These are phyloP conservation scores for Geopyxis carbonaria DNA, from an alignment of 495 filamentous ascomycete species.

Conservation along the genomic window DNA sequence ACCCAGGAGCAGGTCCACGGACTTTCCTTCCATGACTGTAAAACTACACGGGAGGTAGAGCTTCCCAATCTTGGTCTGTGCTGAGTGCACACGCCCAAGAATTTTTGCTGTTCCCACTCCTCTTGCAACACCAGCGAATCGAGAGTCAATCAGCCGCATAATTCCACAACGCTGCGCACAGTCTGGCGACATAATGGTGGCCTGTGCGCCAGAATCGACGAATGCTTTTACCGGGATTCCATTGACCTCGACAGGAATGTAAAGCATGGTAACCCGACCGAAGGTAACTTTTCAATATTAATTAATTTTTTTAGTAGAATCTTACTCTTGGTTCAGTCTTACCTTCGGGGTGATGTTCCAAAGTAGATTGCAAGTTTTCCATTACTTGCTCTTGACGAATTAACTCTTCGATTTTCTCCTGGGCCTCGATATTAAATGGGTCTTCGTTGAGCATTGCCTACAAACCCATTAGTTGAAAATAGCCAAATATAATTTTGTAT, in stretches of 20 bases:
- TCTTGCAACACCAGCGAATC: conserved; percentile 77
- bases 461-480: neutral
- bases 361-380: conserved; percentile 85
- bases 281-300: too few relatives aligned
- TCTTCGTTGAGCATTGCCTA: conserved; percentile 57
- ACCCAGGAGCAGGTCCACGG: conserved; percentile 85
- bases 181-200: conserved; percentile 93
- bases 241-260: conserved; percentile 92
- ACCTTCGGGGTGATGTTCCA: conserved; percentile 96
- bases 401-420: conserved; percentile 88
- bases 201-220: conserved; percentile 93
- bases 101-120: conserved; percentile 91
- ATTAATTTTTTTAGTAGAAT: too few relatives aligned
- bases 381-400: conserved; percentile 85
- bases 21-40: conserved; percentile 99
- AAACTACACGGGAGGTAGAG: conserved; percentile 84
- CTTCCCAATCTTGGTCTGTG: conserved; percentile 79
- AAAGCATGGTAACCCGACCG: conserved; percentile 83
- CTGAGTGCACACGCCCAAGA: conserved; percentile 83
- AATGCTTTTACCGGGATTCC: conserved; percentile 82
- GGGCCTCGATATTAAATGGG: conserved; percentile 78
- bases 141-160: conserved; percentile 87
- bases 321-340: conserved; percentile 22
- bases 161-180: conserved; percentile 86
- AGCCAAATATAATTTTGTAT: neutral